Percentiles rank a stretch among this genome's conserved stretches.
Evolutionary conservation across 768 basidiomycete species (phyloP).

Genomic region (Boletus subparvulus): DNA sequence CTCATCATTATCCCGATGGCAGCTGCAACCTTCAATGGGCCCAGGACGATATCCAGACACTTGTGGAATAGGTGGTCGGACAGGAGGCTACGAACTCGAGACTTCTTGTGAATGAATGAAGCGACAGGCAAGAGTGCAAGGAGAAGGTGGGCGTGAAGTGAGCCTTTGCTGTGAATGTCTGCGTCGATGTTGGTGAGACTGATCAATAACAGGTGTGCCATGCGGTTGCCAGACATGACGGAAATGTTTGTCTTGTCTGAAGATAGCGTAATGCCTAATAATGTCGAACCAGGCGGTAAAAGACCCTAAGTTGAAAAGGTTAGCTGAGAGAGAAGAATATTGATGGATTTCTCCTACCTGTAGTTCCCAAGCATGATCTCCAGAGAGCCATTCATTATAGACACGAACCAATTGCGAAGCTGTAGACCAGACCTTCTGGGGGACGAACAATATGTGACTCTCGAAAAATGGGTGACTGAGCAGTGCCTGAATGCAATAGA

Average conservation of each 20-base stretch:
- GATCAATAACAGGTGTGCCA: neutral
- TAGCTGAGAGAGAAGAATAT: neutral
- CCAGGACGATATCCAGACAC: neutral
- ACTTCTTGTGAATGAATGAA: neutral
- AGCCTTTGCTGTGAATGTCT: neutral
- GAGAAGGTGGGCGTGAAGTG: neutral
- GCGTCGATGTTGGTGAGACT: neutral
- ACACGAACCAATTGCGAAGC: neutral
- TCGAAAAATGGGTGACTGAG: slow-evolving; percentile 1
- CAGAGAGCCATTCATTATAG: neutral
- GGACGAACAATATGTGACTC: neutral
- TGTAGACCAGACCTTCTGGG: neutral
- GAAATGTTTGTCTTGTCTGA: neutral
- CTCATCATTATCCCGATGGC: neutral
- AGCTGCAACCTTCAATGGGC: neutral
- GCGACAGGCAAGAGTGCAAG: neutral
- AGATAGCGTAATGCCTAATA: neutral
- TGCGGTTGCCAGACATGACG: neutral
- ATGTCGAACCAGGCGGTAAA: neutral
- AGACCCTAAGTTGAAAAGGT: neutral
- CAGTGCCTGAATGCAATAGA: neutral
- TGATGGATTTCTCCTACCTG: neutral
- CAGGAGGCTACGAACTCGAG: neutral
- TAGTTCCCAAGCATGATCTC: neutral
- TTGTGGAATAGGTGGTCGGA: neutral